Evolutionary conservation across 202 grass and related monocot genomes (phyloP), one percentile per base, ranked within the genome.

Genomic region (Saccharum hybrid): DNA sequence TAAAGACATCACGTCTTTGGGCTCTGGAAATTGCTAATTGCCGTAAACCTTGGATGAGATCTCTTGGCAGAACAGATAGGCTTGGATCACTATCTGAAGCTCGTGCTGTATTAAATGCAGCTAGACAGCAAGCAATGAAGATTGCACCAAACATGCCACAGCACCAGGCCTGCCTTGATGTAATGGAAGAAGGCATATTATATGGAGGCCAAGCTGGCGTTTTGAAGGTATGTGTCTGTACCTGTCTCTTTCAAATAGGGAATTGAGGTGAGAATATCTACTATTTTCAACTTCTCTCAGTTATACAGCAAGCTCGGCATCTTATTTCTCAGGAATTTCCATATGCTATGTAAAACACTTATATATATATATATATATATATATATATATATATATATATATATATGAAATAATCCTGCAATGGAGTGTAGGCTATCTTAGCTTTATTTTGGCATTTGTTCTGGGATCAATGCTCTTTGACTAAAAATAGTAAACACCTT

Each of bases 131-230:
- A 76, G 88, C 75, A 28, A 94, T 88, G 59, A 92, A 89, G 51
- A 63, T 84, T 86, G 91, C 92, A 68, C 56, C 75, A 73, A 89
- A 99, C 80, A 91, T 96, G 91, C 97, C 97, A 30, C 93, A 99
- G 72, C 97, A 99, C 76, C 83, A 92, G 48, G 90, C 82, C 21
- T 99, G 93, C 77, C 88, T 99, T 71, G 90, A 96, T 88, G 88
- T 94, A 48, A 77, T 99, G 40, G 93, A 96, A 87, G 91, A 96
- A 84, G 97, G 96, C 52, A 60, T 92, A 52, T 59, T 90, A 46
- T 90, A 79, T 88, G 97, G 97, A 76, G 97, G 97, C 66, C 88
- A 94, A 88, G 86, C 97, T 80, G 97, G 97, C 66, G 97, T 99
- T 85, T 31, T 92, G 28, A 96, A 99, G 93, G 97, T 96, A 77